These are phyloP conservation scores for Yamadazyma siamensis DNA, from an alignment of 1,139 yeast species.

Conservation along the genomic window DNA sequence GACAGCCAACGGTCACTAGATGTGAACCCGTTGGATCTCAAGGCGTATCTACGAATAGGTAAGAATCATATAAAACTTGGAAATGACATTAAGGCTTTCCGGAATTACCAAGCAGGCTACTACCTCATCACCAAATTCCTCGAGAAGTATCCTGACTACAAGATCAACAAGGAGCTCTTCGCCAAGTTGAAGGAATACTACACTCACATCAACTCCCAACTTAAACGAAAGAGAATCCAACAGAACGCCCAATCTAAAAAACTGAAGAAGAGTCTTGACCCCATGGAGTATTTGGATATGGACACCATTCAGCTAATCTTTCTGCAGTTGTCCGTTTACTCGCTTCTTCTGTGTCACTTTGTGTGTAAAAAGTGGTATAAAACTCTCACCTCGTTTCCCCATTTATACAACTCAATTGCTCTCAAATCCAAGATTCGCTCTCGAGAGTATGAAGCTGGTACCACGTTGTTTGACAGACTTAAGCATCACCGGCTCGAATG, in stretches of 20 bases:
- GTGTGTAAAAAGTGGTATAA: slow-evolving; percentile 35
- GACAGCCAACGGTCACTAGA: slow-evolving; percentile 43
- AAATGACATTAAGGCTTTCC: slow-evolving; percentile 39
- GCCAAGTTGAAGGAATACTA: slow-evolving; percentile 24
- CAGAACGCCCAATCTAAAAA: slow-evolving; percentile 4
- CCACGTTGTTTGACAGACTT: slow-evolving; percentile 22
- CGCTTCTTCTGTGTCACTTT: slow-evolving; percentile 24
- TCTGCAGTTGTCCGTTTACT: slow-evolving; percentile 16
- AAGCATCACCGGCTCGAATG: slow-evolving; percentile 17
- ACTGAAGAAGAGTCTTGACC: slow-evolving; percentile 20
- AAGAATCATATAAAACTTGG: slow-evolving; percentile 35
- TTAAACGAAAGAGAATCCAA: slow-evolving; percentile 14
- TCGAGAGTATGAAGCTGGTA: slow-evolving; percentile 29
- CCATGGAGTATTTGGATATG: slow-evolving; percentile 24
- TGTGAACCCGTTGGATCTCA: slow-evolving; percentile 54
- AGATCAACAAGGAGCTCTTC: slow-evolving; percentile 27
- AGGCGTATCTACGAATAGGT: slow-evolving; percentile 56
- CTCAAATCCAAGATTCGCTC: slow-evolving; percentile 25
- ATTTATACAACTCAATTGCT: slow-evolving; percentile 21
- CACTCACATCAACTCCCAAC: slow-evolving; percentile 18
- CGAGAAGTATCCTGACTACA: slow-evolving; percentile 17
- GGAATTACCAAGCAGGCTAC: slow-evolving; percentile 41
- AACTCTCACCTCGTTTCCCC: slow-evolving; percentile 22
- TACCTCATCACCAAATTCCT: slow-evolving; percentile 26
- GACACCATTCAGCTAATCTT: slow-evolving; percentile 32